These are phyloP conservation scores for Elongisporangium anandrum DNA, from an alignment of 352 stramenopile genomes.

Conservation along the genomic window DNA sequence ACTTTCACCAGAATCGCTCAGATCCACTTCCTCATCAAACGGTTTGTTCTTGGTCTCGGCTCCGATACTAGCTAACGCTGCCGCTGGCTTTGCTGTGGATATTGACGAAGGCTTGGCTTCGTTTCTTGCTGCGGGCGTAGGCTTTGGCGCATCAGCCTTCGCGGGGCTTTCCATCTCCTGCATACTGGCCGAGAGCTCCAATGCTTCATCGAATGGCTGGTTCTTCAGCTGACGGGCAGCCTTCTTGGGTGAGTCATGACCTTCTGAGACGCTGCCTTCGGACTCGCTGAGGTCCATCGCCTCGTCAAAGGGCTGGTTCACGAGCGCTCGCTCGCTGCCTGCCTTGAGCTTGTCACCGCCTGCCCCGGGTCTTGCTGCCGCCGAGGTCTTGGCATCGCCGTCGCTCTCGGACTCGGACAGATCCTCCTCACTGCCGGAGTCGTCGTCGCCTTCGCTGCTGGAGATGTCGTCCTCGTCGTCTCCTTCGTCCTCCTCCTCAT, in stretches of 20 bases:
- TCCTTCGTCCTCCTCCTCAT: slow-evolving; percentile 34
- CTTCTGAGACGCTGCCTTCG: slow-evolving; percentile 46
- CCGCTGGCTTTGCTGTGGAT: slow-evolving; percentile 6
- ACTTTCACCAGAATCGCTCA: slow-evolving; percentile 84
- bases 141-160: slow-evolving; percentile 14
- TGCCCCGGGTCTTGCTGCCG: slow-evolving; percentile 7
- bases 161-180: slow-evolving; percentile 69
- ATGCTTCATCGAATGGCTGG: slow-evolving; percentile 75
- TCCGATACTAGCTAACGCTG: slow-evolving; percentile 5
- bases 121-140: slow-evolving; percentile 1
- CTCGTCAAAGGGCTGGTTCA: slow-evolving; percentile 86
- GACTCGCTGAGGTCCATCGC: slow-evolving; percentile 86
- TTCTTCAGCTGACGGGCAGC: slow-evolving; percentile 56
- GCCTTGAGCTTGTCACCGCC: slow-evolving; percentile 5
- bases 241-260: slow-evolving; percentile 61
- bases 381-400: slow-evolving; percentile 15
- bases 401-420: slow-evolving; percentile 66
- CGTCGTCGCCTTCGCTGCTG: slow-evolving; percentile 29
- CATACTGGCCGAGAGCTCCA: slow-evolving; percentile 77
- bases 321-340: slow-evolving; percentile 44
- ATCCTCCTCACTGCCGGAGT: slow-evolving; percentile 63
- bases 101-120: slow-evolving; percentile 4
- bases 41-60: slow-evolving; percentile 79
- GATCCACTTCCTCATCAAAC: slow-evolving; percentile 84
- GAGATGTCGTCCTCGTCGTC: slow-evolving; percentile 55